A percentile compares a stretch with the other conserved stretches of the same genome.
These are phyloP conservation scores for Porcisia hertigi DNA, from an alignment of 208 protist species.

Conservation along the genomic window DNA sequence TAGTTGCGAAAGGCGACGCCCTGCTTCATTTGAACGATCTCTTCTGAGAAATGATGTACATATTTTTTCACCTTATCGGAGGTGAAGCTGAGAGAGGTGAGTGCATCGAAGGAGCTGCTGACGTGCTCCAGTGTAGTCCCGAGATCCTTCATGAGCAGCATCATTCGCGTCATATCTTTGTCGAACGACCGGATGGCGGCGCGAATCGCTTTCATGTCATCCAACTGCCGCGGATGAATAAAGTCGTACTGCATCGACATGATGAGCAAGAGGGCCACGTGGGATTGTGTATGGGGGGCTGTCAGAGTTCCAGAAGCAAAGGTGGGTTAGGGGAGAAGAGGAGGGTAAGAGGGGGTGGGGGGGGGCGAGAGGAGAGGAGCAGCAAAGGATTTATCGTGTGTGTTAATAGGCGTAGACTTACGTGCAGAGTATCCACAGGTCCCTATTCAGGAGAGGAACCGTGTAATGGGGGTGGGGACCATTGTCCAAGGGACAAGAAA, in stretches of 20 bases:
- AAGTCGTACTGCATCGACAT: constrained; percentile 48
- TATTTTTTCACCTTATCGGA: constrained; percentile 31
- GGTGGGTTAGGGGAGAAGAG: no score
- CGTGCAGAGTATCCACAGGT: background rate
- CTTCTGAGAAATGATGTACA: constrained; percentile 40
- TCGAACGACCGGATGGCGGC: constrained; percentile 43
- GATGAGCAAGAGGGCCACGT: background rate
- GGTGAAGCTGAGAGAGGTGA: constrained; percentile 55
- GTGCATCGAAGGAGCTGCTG: constrained; percentile 42
- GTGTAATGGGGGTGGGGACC: background rate
- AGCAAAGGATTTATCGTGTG: background rate
- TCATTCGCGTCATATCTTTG: constrained; percentile 48
- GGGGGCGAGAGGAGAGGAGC: background rate
- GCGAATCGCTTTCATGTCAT: constrained; percentile 31
- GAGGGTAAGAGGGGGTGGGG: background rate
- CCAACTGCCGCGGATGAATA: constrained; percentile 32
- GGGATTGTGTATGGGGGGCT: no score
- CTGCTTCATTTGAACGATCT: constrained; percentile 48
- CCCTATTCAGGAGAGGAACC: background rate
- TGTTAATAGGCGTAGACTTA: background rate
- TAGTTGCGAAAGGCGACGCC: constrained; percentile 53
- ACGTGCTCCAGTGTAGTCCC: constrained; percentile 47
- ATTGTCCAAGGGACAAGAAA: background rate
- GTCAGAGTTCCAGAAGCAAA: background rate
- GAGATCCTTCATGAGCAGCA: constrained; percentile 67